Percentiles rank a stretch among this genome's conserved stretches.
These are phyloP conservation scores for Penicillium cataractarum DNA, from an alignment of 495 filamentous ascomycete species.

Conservation along the genomic window DNA sequence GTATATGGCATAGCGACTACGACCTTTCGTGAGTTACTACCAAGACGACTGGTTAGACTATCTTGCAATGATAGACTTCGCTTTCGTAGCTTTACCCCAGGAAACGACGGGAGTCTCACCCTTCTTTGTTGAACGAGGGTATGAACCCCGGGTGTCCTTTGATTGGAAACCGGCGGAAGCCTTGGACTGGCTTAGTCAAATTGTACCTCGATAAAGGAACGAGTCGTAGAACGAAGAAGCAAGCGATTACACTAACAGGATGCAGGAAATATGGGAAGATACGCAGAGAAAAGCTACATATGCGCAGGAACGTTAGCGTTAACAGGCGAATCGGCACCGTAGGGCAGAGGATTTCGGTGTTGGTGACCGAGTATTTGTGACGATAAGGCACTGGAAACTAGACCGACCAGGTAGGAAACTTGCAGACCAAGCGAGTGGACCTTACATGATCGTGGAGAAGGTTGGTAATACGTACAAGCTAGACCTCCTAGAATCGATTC, in stretches of 20 bases:
- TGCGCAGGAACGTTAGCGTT: not conserved
- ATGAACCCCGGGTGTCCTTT: not conserved
- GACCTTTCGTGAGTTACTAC: slow-evolving; percentile 9
- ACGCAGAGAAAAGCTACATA: not conserved
- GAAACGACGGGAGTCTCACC: not conserved
- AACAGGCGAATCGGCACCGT: not conserved
- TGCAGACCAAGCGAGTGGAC: not conserved
- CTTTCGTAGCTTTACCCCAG: not conserved
- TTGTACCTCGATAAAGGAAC: no score
- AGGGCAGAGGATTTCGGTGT: not conserved
- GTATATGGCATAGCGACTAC: slow-evolving; percentile 7
- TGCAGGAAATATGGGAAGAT: not conserved
- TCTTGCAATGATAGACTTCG: slow-evolving; percentile 3
- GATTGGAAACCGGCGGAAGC: not conserved
- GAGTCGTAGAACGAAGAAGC: not conserved
- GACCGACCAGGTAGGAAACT: not conserved
- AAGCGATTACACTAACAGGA: not conserved
- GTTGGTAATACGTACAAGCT: not conserved
- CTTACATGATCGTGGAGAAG: not conserved
- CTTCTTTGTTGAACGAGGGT: not conserved
- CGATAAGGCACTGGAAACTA: not conserved
- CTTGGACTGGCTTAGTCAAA: no score
- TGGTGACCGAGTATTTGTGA: not conserved
- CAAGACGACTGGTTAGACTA: slow-evolving; percentile 19
- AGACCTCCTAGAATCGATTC: not conserved